Conservation (phyloP, 1,139 yeast species). For the Meyerozyma elateridarum region DNA sequence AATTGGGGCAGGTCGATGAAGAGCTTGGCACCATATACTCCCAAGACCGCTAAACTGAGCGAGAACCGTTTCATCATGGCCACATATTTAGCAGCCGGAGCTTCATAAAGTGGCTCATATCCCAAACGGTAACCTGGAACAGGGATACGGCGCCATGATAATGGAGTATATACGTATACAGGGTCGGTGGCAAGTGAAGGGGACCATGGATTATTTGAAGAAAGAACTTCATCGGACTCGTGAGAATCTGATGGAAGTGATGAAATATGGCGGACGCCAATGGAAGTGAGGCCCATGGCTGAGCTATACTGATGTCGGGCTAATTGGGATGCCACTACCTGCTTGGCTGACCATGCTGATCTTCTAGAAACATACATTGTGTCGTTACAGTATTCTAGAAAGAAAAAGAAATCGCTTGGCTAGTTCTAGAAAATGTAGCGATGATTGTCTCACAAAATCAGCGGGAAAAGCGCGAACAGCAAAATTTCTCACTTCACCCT, state of each 20-base stretch:
- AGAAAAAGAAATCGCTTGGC: too few relatives aligned
- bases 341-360: too few relatives aligned
- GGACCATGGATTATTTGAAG: constrained; percentile 47
- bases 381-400: too few relatives aligned
- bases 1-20: constrained; percentile 54
- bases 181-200: constrained; percentile 39
- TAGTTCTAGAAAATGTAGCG: background rate
- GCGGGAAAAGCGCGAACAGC: background rate
- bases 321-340: too few relatives aligned
- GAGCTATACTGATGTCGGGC: too few relatives aligned
- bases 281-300: too few relatives aligned
- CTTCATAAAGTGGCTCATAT: constrained; percentile 50
- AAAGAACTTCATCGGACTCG: constrained; percentile 38
- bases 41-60: constrained; percentile 50
- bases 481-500: background rate
- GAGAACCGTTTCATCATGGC: constrained; percentile 52
- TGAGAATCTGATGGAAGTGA: too few relatives aligned
- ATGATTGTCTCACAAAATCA: background rate
- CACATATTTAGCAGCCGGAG: constrained; percentile 53
- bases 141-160: constrained; percentile 20
- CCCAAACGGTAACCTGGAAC: constrained; percentile 45
- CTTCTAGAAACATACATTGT: too few relatives aligned
- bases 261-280: too few relatives aligned
- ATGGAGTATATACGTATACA: constrained; percentile 27
- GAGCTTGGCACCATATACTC: constrained; percentile 51